phyloP scores from a whole-genome alignment of 371 early-diverging fungal genomes.

The Basidiobolus heterosporus region DNA sequence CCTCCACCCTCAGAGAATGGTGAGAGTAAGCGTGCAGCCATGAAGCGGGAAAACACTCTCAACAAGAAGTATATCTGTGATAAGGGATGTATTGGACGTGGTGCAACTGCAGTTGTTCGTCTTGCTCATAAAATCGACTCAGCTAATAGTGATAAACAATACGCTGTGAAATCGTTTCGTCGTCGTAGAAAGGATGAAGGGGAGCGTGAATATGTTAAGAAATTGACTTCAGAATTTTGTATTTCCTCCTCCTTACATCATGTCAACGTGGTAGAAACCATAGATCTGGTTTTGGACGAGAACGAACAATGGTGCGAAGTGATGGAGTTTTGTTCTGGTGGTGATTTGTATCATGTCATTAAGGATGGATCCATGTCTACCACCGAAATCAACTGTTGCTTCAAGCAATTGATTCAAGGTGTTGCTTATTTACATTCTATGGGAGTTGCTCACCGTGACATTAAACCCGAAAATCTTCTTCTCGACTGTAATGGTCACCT shows the following conservation, averaged over 20 bases:
- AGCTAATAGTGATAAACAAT: conserved; percentile 41
- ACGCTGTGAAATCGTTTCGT: conserved; percentile 81
- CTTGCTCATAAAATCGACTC: conserved; percentile 32
- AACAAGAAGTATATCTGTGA: conserved; percentile 60
- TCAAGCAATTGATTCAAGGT: conserved; percentile 82
- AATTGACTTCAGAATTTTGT: conserved; percentile 77
- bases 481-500: conserved; percentile 62
- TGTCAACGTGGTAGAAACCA: conserved; percentile 73
- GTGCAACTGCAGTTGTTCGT: conserved; percentile 81
- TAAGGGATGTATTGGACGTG: conserved; percentile 65
- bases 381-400: conserved; percentile 68
- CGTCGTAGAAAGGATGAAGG: conserved; percentile 67
- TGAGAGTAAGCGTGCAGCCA: background rate
- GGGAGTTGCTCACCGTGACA: conserved; percentile 86
- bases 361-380: conserved; percentile 52
- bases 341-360: conserved; percentile 64
- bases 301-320: conserved; percentile 79
- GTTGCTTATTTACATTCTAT: conserved; percentile 77
- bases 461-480: conserved; percentile 85
- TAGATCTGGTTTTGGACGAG: conserved; percentile 78
- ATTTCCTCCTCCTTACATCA: conserved; percentile 74
- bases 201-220: conserved; percentile 80
- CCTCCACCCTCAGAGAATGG: background rate
- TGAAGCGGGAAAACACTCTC: background rate
- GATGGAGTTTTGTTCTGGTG: conserved; percentile 75